Base-by-base conservation (phyloP, 2,329 filamentous ascomycete genomes). In the Calonectria hongkongensis region DNA sequence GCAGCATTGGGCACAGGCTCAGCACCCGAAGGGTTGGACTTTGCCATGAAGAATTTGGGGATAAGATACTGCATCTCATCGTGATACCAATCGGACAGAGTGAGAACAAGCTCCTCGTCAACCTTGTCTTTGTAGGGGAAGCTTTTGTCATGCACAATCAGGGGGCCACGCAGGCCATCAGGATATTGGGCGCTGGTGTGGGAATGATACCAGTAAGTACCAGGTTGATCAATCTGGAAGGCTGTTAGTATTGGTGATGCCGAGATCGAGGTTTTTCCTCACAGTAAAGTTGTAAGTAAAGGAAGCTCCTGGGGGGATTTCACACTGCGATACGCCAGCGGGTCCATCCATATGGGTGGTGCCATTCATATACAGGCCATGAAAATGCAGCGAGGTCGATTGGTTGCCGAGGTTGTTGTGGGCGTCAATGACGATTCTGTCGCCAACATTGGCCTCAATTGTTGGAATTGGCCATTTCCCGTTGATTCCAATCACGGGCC, bases 151-250 rank as follows among this genome's bases (percentile, higher is more conserved):
- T 93, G 89, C 25, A 94, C 86, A 67, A 94, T 89, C 39, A 94
- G 83, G 1, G 92, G 88, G 0, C 88, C 92, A 27, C 92, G 88
- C 7, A 94, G 85, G 13, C 93, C 93, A 80, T 95, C 93, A 2
- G 93, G 92, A 74, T 94, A 94, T 80, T 94, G 92, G 28, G 89
- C 91, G 73, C 88, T 87, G 27, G 88, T 88, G 80, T 95, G 93
- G 5, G 91, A 93, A 81, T 95, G 93, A 76, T 95, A 96, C 94
- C 94, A 95, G 82, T 94, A 95, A 1, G 93, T 94, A 33, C 94
- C 94, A 0, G 92, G 88, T 84, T 94, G 93, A 62, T 91, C 80
- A 68, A 89, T 82, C 92, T 88, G 60, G 33, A 33, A 5, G n/a
- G 7, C 15, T 28, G 68, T 78, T 30, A 75, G 45, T 48, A 51